phyloP scores from a whole-genome alignment of 352 stramenopile genomes.

The Phytophthora brassicae region DNA sequence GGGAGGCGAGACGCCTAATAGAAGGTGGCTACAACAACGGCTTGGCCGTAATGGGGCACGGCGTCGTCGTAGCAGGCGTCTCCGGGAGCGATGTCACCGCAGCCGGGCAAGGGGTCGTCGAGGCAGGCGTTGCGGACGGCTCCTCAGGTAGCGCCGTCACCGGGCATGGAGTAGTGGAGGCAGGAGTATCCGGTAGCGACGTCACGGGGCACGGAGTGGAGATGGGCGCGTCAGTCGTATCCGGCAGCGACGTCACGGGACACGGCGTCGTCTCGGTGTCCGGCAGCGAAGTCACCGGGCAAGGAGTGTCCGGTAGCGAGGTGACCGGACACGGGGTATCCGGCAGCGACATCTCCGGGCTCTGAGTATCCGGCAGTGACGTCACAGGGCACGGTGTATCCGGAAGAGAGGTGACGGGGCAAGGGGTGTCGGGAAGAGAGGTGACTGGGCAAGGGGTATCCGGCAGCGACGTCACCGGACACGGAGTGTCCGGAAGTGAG shows the following conservation, averaged over 20 bases:
- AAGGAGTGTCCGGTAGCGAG: conserved; percentile 14
- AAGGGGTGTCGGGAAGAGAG: conserved; percentile 8
- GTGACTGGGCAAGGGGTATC: conserved; percentile 17
- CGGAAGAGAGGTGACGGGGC: conserved; percentile 6
- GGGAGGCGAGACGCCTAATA: conserved; percentile 27
- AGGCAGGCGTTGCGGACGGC: conserved; percentile 8
- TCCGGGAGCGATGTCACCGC: conserved; percentile 20
- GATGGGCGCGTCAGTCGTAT: background rate
- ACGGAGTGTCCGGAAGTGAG: conserved; percentile 9
- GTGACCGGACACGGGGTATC: conserved; percentile 17
- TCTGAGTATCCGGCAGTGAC: background rate
- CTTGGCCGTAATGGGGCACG: conserved; percentile 40
- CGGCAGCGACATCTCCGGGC: conserved; percentile 22
- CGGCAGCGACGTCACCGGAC: conserved; percentile 6
- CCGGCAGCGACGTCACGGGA: conserved; percentile 11
- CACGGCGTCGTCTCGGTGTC: conserved; percentile 12
- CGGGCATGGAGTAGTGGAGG: conserved; percentile 9
- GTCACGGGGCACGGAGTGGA: conserved; percentile 17
- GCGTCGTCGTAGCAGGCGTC: conserved; percentile 29
- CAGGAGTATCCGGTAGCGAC: conserved; percentile 7
- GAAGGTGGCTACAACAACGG: conserved; percentile 12
- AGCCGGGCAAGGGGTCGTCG: conserved; percentile 2
- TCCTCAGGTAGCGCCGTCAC: conserved; percentile 22
- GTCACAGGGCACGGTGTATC: conserved; percentile 16
- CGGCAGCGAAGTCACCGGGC: conserved; percentile 8